These are phyloP conservation scores for Penstemon davidsonii DNA, from an alignment of 257 asterid genomes.

Conservation along the genomic window DNA sequence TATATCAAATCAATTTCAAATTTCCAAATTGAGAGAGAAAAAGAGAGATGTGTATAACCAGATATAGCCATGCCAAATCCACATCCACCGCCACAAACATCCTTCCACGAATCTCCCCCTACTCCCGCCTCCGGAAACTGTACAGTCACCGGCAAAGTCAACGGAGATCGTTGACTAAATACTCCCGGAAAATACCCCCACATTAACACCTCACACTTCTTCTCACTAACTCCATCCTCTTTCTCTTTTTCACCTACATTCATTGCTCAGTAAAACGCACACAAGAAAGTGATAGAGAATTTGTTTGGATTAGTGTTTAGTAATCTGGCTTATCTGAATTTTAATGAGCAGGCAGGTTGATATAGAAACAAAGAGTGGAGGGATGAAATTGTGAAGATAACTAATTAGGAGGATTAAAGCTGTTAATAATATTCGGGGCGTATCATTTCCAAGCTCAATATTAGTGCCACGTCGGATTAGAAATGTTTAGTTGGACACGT, in stretches of 20 bases:
- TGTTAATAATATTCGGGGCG: conserved; percentile 29
- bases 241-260: conserved; percentile 32
- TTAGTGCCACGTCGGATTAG: conserved; percentile 53
- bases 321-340: not conserved
- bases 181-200: conserved; percentile 79
- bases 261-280: conserved; percentile 32
- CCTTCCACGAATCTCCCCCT: conserved; percentile 63
- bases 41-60: conserved; percentile 34
- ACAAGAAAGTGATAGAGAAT: not conserved
- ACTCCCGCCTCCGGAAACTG: conserved; percentile 40
- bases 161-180: conserved; percentile 42
- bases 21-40: not conserved
- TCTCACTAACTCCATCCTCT: conserved; percentile 19
- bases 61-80: conserved; percentile 78
- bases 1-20: too few species aligned
- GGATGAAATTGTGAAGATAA: conserved; percentile 13
- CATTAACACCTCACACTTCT: conserved; percentile 54
- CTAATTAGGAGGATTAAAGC: not conserved
- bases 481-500: conserved; percentile 43
- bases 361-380: conserved; percentile 24
- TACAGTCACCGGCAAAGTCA: conserved; percentile 48
- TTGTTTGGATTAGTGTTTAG: not conserved
- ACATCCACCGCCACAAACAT: conserved; percentile 76
- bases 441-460: conserved; percentile 52
- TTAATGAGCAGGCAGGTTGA: conserved; percentile 8